Conservation (phyloP, 495 filamentous ascomycete species). For the Sporormia fimetaria region DNA sequence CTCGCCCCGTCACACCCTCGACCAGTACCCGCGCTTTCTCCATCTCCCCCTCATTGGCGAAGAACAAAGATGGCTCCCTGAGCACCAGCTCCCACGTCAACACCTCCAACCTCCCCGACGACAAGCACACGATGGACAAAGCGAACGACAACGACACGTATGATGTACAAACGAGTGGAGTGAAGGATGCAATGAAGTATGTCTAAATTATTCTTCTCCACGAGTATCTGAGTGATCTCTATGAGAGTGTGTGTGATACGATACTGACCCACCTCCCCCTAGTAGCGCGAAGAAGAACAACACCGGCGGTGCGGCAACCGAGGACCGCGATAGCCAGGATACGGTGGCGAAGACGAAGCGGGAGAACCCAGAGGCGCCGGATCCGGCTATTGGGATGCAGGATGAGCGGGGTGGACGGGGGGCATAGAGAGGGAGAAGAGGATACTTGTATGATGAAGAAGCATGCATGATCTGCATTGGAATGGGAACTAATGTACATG, state of each 20-base stretch:
- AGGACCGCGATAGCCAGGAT: slow-evolving; percentile 36
- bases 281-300: slow-evolving; percentile 28
- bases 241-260: background rate
- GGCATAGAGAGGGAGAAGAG: slow-evolving; percentile 2
- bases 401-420: slow-evolving; percentile 48
- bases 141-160: background rate
- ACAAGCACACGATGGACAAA: background rate
- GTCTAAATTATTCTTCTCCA: background rate
- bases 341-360: slow-evolving; percentile 45
- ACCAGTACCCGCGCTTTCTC: background rate
- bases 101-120: background rate
- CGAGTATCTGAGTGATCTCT: background rate
- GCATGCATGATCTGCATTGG: no score
- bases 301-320: slow-evolving; percentile 31
- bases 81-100: background rate
- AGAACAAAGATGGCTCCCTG: background rate
- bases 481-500: no score
- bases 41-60: background rate
- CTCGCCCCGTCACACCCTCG: background rate
- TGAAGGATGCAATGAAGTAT: background rate
- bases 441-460: no score
- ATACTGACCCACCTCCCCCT: no score
- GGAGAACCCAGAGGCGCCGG: slow-evolving; percentile 54
- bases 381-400: slow-evolving; percentile 58
- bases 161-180: background rate